Evolutionary conservation across 108 stramenopile genomes (phyloP).

Genomic region (Discostella pseudostelligera): DNA sequence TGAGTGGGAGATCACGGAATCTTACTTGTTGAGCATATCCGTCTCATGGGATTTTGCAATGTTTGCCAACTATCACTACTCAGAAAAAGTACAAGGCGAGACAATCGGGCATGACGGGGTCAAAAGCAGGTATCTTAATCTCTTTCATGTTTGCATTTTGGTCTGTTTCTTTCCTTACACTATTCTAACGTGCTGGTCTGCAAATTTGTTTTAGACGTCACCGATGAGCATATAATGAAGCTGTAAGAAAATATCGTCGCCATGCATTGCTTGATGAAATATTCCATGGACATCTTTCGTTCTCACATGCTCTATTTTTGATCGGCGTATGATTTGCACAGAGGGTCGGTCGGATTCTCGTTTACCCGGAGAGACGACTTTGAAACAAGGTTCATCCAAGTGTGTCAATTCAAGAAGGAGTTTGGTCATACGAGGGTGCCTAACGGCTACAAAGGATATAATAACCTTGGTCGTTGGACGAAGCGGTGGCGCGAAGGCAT

Average conservation of each 20-base stretch:
- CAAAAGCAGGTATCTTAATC: constrained; percentile 6
- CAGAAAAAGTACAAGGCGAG: constrained; percentile 19
- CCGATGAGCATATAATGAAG: constrained; percentile 39
- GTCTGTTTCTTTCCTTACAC: not conserved
- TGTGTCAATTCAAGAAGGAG: constrained; percentile 22
- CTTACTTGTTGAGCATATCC: too few relatives aligned
- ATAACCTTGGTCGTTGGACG: constrained; percentile 33
- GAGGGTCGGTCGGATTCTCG: constrained; percentile 26
- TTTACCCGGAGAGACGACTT: constrained; percentile 26
- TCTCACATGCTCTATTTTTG: not conserved
- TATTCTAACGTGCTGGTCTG: not conserved
- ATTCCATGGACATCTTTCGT: not conserved
- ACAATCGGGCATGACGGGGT: constrained; percentile 8
- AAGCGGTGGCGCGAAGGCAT: constrained; percentile 40
- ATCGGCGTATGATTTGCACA: not conserved
- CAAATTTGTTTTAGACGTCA: constrained; percentile 20
- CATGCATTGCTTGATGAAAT: too few relatives aligned
- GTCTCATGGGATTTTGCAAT: not conserved
- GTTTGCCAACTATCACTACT: not conserved
- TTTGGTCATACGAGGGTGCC: constrained; percentile 26
- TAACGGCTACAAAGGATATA: constrained; percentile 12
- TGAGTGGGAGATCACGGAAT: not conserved
- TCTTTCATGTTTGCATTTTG: not conserved
- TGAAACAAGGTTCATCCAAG: constrained; percentile 33
- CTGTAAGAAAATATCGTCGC: constrained; percentile 9